Evolutionary conservation across 169 alveolate genomes (phyloP), one percentile per base, ranked within the genome.

Genomic region (Cryptosporidium bovis): DNA sequence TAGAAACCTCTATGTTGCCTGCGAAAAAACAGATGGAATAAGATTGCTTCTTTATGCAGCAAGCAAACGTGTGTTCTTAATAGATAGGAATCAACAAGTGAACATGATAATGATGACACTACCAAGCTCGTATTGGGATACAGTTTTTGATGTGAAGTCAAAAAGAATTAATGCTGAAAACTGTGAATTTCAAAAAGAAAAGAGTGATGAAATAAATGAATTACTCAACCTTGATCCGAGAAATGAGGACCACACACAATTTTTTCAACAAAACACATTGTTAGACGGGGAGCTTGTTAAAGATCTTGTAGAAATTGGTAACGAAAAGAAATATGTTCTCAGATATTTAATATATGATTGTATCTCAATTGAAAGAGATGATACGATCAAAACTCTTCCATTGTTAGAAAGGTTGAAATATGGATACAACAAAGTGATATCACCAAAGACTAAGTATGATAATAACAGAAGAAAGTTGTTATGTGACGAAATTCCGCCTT

Each of bases 1-100:
- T 15, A 83, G 50, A 24, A 66, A 51, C 53, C 95, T 93, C 36
- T 95, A 95, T 83, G 96, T 95, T 34, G 97, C 96, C 3, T 95
- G 98, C 66, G 98, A 95, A 83, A 95, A 95, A 82, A 94, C 97
- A 6, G 98, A 95, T 82, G 98, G 98, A 20, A 91, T 94, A 12
- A 77, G 98, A n/a, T 93, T 93, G 16, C 92, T 95, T 27, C 91
- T 95, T 20, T 93, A 92, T 82, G 96, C 95, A 18, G 97, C 96
- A 0, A 91, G 96, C 1, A 93, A 95, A 53, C 91, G 94, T 8
- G 90, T 95, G 20, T 95, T 93, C 66, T 91, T 95, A 65, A 93
- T 95, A 53, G 97, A 94, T 46, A 91, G 98, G 24, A 92, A 93
- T 66, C 96, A 95, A 64, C 94, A 91, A 68, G 95, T 94, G 1